Evolutionary conservation across 257 asterid genomes (phyloP), one percentile per base, ranked within the genome.

Genomic region (Lycium barbarum): DNA sequence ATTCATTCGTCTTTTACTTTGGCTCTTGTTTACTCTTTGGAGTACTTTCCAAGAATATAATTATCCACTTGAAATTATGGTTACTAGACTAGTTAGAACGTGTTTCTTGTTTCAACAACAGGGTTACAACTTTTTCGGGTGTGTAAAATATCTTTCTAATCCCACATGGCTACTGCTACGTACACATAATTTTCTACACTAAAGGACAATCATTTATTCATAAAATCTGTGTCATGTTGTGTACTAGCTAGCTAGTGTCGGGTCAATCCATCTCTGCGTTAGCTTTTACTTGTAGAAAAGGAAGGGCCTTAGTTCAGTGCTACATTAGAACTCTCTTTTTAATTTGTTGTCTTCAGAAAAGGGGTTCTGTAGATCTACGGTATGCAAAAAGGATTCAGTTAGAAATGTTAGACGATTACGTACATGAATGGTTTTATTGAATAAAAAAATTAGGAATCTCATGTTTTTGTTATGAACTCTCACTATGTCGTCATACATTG

Each of bases 31-130:
- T 61, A 14, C 72, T 22, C 72, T 14, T 45, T 81, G 84, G 84
- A 49, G 73, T 81, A 61, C 35, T 43, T 72, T 72, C 80, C 80
- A 15, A 71, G 79, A 71, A 20, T 15, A 79, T 53, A 54, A 43
- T 83, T 68, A 83, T 83, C 79, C 85, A 67, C 33, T 68, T 38
- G 54, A 68, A 26, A 18, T 68, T 49, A 57, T n/a, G 51, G 66
- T 38, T 81, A 62, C 78, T 61, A 61, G 84, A 47, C 62, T 14
- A 58, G 43, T 62, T 81, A 47, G 74, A 81, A 20, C 59, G 63
- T 81, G 84, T 81, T 62, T 81, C 49, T 81, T 62, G 76, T 81
- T 62, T 17, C 73, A 81, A 22, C 61, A 62, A 81, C 84, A 81
- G 40, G 76, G 74, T 81, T 81, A 81, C 84, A 81, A 70, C 74